These are phyloP conservation scores for Ustilago loliicola DNA, from an alignment of 1,284 basidiomycete genomes.

Conservation along the genomic window DNA sequence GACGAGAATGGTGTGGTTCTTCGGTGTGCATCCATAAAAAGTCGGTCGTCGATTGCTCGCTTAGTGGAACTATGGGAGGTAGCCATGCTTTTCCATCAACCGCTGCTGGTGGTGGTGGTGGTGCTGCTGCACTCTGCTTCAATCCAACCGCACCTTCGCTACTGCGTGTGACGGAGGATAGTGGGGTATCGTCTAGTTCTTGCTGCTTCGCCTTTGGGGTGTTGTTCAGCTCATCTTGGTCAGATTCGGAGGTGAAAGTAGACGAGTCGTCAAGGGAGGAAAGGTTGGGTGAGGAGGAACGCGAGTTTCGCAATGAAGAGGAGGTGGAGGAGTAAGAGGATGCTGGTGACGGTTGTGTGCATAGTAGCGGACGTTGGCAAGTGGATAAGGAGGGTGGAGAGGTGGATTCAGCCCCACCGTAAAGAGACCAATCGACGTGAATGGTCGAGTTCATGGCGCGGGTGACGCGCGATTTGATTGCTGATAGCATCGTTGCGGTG, in stretches of 20 bases:
- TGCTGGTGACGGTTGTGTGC: not conserved
- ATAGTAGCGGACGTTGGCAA: slow-evolving; percentile 22
- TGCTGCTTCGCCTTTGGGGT: not conserved
- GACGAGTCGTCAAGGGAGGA: slow-evolving; percentile 27
- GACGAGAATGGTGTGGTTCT: slow-evolving; percentile 90
- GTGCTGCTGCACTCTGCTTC: not conserved
- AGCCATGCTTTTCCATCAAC: slow-evolving; percentile 60
- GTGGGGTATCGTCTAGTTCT: slow-evolving; percentile 20
- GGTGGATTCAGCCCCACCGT: slow-evolving; percentile 64
- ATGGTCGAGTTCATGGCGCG: slow-evolving; percentile 53
- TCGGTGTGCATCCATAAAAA: slow-evolving; percentile 94
- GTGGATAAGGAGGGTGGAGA: slow-evolving; percentile 18
- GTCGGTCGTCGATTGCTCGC: slow-evolving; percentile 63
- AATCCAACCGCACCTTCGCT: not conserved
- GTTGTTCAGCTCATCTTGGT: not conserved
- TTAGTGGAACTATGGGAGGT: slow-evolving; percentile 59
- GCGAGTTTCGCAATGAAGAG: slow-evolving; percentile 26
- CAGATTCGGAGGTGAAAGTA: slow-evolving; percentile 32
- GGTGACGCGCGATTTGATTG: slow-evolving; percentile 14
- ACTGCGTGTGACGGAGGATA: slow-evolving; percentile 1
- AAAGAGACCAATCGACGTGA: slow-evolving; percentile 68
- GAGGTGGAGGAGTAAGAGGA: slow-evolving; percentile 18
- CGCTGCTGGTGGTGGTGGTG: slow-evolving; percentile 6
- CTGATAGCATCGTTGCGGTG: slow-evolving; percentile 27
- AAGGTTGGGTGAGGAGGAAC: slow-evolving; percentile 31